Base-by-base conservation (phyloP, 2,329 filamentous ascomycete genomes). In the Trichoderma sp. region DNA sequence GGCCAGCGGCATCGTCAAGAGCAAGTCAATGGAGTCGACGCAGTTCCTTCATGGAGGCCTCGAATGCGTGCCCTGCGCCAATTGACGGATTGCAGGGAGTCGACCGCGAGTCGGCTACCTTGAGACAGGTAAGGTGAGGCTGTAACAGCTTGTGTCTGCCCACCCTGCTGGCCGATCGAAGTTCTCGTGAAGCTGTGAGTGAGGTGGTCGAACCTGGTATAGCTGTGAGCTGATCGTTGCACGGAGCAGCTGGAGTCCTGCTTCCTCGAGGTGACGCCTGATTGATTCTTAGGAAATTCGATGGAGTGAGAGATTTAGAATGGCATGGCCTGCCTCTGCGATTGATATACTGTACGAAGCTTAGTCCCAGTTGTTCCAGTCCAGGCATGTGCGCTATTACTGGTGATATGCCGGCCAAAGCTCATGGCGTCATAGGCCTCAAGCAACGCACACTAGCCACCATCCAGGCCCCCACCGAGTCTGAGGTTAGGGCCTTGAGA, bases 351-450 rank as follows among this genome's bases (percentile, higher is more conserved):
- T 54, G 51, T 62, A 62, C 48, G 26, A 26, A 34, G 39, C 51
- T 39, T 41, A 24, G 47, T 50, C 45, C 52, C 52, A 26, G 56
- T 17, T 58, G 21, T 24, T 24, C 21, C 21, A 24, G 21, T 24
- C 54, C 60, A 55, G 60, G 60, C 5, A 39, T 39, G 34, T 39
- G 34, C 34, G 34, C 34, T 39, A 39, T 39, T 39, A 39, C 12
- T 39, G 34, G 34, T 39, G 34, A 54, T 63, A 28, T 55, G 48
- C 41, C 60, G 50, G 60, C 26, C 50, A 51, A 47, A 44, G 41
- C 41, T 30, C 60, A 63, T 63, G 60, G 41, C 60, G 60, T 63
- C 60, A 63, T 63, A 55, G 59, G 50, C 60, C 48, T 43, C 15
- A 9, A 17, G 5, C 19, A 55, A 45, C 28, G 50, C 41, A 26